phyloP scores from a whole-genome alignment of 2,329 filamentous ascomycete species.

The Beauveria rudraprayagi region DNA sequence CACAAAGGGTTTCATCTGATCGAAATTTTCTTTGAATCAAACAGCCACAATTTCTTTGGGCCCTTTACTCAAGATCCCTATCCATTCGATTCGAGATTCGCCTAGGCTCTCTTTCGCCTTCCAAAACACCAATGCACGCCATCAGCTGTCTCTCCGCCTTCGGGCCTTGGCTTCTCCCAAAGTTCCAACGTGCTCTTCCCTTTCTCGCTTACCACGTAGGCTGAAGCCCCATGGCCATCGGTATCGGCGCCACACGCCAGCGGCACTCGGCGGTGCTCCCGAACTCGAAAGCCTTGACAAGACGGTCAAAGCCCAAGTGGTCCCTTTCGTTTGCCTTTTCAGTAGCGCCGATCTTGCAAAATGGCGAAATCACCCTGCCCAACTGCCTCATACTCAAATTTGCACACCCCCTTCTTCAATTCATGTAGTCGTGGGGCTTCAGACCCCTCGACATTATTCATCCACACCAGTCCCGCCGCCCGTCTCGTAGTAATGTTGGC shows the following conservation, averaged over 20 bases:
- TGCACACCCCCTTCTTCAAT: not conserved
- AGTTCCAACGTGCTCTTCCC: not conserved
- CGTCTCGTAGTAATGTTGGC: constrained; percentile 1
- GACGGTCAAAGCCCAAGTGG: not conserved
- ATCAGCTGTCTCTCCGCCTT: not conserved
- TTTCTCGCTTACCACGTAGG: not conserved
- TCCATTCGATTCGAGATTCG: not conserved
- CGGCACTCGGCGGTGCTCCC: constrained; percentile 10
- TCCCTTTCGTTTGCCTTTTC: not conserved
- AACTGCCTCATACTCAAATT: constrained; percentile 9
- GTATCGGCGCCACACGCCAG: not conserved
- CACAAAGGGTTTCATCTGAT: not conserved
- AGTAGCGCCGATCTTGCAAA: constrained; percentile 9
- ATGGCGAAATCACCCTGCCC: constrained; percentile 12
- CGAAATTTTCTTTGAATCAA: not conserved
- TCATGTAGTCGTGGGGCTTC: not conserved
- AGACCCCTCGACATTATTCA: not conserved
- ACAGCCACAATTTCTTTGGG: not conserved
- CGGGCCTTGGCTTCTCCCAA: not conserved
- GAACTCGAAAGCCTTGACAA: not conserved
- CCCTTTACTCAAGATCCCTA: no score
- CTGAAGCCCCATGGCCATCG: constrained; percentile 3
- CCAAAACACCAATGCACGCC: not conserved
- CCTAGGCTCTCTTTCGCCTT: not conserved
- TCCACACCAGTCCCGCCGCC: constrained; percentile 7